Percentiles rank a stretch among this genome's conserved stretches.
Evolutionary conservation across 106 monocot genomes (phyloP).

Genomic region (Allium cepa): DNA sequence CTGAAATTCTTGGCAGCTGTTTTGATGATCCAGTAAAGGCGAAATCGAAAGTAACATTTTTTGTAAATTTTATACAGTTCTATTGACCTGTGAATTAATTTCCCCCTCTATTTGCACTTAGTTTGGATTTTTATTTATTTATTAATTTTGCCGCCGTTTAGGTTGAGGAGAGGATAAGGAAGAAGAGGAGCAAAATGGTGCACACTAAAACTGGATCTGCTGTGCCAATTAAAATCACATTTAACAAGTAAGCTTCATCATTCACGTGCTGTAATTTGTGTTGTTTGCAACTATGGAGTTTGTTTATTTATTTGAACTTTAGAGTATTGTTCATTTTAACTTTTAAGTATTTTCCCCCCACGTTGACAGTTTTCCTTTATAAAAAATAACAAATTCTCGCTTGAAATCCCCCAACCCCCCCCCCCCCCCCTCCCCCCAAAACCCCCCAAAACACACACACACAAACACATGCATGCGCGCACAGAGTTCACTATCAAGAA

Average conservation of each 20-base stretch:
- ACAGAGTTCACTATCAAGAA: too few species aligned
- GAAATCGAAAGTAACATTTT: constrained; percentile 35
- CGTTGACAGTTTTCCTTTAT: too few species aligned
- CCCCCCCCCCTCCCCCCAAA: too few species aligned
- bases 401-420: too few species aligned
- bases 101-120: neutral
- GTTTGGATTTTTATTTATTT: neutral
- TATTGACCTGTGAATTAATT: neutral
- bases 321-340: too few species aligned
- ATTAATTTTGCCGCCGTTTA: constrained; percentile 11
- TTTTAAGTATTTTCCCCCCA: too few species aligned
- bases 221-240: constrained; percentile 55
- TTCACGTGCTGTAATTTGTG: too few species aligned
- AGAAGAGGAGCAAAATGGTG: constrained; percentile 76
- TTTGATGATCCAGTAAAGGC: constrained; percentile 86
- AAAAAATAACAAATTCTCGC: too few species aligned
- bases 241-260: constrained; percentile 52
- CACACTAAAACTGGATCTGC: constrained; percentile 78
- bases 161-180: constrained; percentile 91
- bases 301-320: too few species aligned
- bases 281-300: too few species aligned
- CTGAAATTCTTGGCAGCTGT: constrained; percentile 72
- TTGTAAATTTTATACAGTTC: neutral
- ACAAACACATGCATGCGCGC: too few species aligned
- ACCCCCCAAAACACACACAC: too few species aligned